These are phyloP conservation scores for Xanthoconium purpureum DNA, from an alignment of 768 basidiomycete genomes.

Conservation along the genomic window DNA sequence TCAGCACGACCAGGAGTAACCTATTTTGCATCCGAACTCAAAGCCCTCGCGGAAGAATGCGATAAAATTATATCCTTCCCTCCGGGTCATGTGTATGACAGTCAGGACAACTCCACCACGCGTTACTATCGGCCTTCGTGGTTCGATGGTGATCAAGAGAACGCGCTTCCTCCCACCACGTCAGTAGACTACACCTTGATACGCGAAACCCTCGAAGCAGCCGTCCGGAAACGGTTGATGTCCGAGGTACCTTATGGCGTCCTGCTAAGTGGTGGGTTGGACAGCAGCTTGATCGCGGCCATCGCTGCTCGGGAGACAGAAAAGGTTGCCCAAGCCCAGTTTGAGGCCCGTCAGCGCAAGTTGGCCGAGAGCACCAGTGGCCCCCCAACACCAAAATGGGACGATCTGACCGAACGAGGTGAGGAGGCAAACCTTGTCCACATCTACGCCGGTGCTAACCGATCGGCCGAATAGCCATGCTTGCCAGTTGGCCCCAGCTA, in stretches of 20 bases:
- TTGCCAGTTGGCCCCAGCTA: constrained; percentile 90
- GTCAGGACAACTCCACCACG: constrained; percentile 67
- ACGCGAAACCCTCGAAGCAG: constrained; percentile 81
- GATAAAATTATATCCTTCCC: constrained; percentile 95
- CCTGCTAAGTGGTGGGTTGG: constrained; percentile 89
- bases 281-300: constrained; percentile 92
- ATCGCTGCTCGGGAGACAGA: constrained; percentile 96
- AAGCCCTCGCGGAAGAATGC: constrained; percentile 86
- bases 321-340: constrained; percentile 78
- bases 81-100: constrained; percentile 96
- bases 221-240: constrained; percentile 95
- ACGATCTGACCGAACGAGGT: constrained; percentile 55
- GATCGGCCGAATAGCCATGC: constrained; percentile 46
- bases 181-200: constrained; percentile 64
- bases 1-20: constrained; percentile 77
- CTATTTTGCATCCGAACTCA: constrained; percentile 96
- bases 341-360: constrained; percentile 63
- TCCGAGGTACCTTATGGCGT: constrained; percentile 98
- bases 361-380: constrained; percentile 53
- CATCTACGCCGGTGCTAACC: not conserved
- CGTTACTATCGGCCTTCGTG: constrained; percentile 88
- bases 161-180: constrained; percentile 51
- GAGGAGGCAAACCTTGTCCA: constrained; percentile 11
- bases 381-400: constrained; percentile 49
- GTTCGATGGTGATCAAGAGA: constrained; percentile 82